These are phyloP conservation scores for Sordariomycetes sp. DNA, from an alignment of 2,329 filamentous ascomycete genomes.

Conservation along the genomic window DNA sequence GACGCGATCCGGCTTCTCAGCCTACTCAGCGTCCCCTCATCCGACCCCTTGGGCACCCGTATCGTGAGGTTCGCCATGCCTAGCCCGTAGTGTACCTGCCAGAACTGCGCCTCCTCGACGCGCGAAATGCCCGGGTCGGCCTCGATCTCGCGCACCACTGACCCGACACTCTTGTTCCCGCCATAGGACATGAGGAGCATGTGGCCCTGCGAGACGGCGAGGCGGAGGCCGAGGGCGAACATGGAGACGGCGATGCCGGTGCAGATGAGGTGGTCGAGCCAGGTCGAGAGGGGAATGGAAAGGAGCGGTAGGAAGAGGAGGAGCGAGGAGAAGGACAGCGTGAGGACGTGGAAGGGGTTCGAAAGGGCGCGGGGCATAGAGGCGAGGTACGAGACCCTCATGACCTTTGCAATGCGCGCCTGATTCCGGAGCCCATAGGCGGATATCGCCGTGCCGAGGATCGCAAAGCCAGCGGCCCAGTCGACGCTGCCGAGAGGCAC, in stretches of 20 bases:
- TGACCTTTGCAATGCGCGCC: constrained; percentile 79
- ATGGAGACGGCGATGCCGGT: constrained; percentile 73
- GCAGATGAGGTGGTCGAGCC: constrained; percentile 74
- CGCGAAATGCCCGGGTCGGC: constrained; percentile 61
- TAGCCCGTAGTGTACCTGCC: constrained; percentile 95
- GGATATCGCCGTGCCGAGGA: constrained; percentile 70
- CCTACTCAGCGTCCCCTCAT: constrained; percentile 58
- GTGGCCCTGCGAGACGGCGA: constrained; percentile 74
- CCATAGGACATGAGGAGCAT: constrained; percentile 93
- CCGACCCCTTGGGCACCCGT: constrained; percentile 47
- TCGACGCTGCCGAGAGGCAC: constrained; percentile 69
- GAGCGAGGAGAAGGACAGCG: constrained; percentile 70
- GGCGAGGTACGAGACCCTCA: constrained; percentile 74
- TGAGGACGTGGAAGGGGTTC: constrained; percentile 92
- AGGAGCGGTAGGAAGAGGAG: constrained; percentile 74
- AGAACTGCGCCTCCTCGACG: constrained; percentile 88
- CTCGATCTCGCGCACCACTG: constrained; percentile 76
- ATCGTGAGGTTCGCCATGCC: constrained; percentile 93
- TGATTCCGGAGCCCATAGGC: constrained; percentile 84
- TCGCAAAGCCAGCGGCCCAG: constrained; percentile 67
- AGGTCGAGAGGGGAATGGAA: constrained; percentile 58
- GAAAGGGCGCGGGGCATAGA: constrained; percentile 75
- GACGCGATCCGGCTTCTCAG: constrained; percentile 64
- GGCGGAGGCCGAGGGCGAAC: constrained; percentile 72
- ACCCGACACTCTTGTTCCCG: constrained; percentile 40